Base-by-base conservation (phyloP, 345 rosid genomes). In the Citrus sp. region DNA sequence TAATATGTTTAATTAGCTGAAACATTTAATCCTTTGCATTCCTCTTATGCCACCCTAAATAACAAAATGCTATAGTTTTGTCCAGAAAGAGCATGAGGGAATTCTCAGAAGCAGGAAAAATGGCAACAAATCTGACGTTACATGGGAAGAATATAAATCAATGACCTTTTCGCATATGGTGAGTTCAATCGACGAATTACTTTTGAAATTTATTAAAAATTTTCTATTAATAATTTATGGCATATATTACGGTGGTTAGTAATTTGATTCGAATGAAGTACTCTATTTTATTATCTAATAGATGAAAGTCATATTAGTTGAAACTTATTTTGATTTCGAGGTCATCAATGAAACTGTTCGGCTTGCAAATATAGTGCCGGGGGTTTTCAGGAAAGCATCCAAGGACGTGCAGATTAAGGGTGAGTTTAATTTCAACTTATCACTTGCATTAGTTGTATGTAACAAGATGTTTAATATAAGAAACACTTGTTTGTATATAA, bases 111-210 rank as follows among this genome's bases (percentile, higher is more conserved):
- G 80, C 38, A 60, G 83, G 64, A 77, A 28, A 12, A 56, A 63
- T 3, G 38, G 4, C 4, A 10, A 71, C 1, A 78, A 67, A 3
- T 55, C 73, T 40, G 83, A 55, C 64, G n/a, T 87, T 27, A 82
- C 80, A 7, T 87, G 90, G 90, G 76, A 84, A 25, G 90, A 89
- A 68, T 89, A 87, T 34, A 87, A 82, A 76, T 82, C 83, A 13
- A 85, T 87, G 92, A 87, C 66, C 56, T 87, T 84, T 49, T 85
- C 88, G 6, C 80, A 74, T 42, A 83, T 82, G 86, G 91, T 85
- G n/a, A 76, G 71, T 28, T 46, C 16, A 10, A 8, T 32, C 14
- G 7, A 7, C 6, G 19, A 49, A 49, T 14, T 49, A 49, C 18
- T 13, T 18, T 49, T 22, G 25, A 49, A 22, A n/a, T 49, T 49